A percentile compares a stretch with the other conserved stretches of the same genome.
Conservation (phyloP, 1,284 basidiomycete genomes). For the Rhodotorula mucilaginosa region DNA sequence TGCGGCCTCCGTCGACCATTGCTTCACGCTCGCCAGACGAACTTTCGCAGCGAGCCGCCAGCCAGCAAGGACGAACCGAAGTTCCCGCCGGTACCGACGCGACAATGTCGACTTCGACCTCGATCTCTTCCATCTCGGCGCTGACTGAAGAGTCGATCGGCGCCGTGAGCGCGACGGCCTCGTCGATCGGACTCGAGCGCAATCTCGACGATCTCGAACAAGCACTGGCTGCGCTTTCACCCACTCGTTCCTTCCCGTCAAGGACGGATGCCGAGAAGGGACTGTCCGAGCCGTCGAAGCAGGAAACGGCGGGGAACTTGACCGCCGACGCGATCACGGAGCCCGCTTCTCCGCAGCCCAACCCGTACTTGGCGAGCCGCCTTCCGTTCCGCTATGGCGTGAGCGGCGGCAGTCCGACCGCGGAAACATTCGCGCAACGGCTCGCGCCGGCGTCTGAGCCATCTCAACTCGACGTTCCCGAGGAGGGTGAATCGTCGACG, state of each 20-base stretch:
- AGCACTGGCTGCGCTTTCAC: constrained; percentile 42
- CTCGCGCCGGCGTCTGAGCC: neutral
- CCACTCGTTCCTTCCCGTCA: constrained; percentile 9
- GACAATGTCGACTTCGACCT: constrained; percentile 25
- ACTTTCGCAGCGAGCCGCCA: constrained; percentile 23
- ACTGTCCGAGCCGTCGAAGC: neutral
- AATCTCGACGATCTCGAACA: constrained; percentile 44
- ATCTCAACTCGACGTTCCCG: neutral
- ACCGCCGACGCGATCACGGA: neutral
- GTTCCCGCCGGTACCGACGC: constrained; percentile 26
- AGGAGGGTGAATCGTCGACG: neutral
- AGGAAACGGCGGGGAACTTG: neutral
- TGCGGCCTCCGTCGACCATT: constrained; percentile 31
- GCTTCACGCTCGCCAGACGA: constrained; percentile 30
- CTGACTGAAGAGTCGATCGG: constrained; percentile 7
- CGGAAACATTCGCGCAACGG: neutral
- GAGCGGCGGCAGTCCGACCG: neutral
- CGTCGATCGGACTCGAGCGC: constrained; percentile 38
- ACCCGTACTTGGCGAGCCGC: constrained; percentile 10
- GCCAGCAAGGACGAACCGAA: constrained; percentile 29
- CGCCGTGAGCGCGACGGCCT: constrained; percentile 2
- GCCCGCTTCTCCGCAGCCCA: neutral
- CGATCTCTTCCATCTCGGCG: constrained; percentile 22
- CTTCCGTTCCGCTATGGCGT: constrained; percentile 20
- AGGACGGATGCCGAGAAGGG: neutral